Base-by-base conservation (phyloP, 2,329 filamentous ascomycete species). In the Colletotrichum magnum region DNA sequence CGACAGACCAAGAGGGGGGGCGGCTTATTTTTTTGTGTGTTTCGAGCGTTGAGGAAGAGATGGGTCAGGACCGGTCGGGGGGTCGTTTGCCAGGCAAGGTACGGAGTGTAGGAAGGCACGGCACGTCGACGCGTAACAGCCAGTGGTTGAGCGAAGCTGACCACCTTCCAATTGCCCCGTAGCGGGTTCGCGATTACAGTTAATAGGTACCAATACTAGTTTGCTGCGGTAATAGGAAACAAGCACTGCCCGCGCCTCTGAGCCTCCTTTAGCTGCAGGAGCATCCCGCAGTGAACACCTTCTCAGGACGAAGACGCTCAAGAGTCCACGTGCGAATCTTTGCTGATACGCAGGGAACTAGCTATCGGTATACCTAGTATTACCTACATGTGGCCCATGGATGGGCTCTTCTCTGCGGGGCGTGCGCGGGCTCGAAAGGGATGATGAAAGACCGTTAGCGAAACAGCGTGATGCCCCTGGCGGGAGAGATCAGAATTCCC, bases 1-100 rank as follows among this genome's bases (percentile, higher is more conserved):
- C 32, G 51, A 32, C 54, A 54, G 13, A 6, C 13, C 54, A 58
- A 62, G 58, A 58, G 59, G 58, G 43, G 67, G 57, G 54, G 43
- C n/a, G 43, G 58, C 45, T 68, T 45, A 16, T 61, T 64, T 70
- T 71, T 59, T 60, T 59, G 47, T 59, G 47, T 56, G 58, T 58
- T 70, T 63, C 58, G 53, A 48, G 24, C 28, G 53, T 66, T 51
- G 62, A 41, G 36, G 56, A 67, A 50, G 54, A 32, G 56, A 66
- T 60, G 36, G 67, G 51, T 61, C 62, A 26, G 43, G 28, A 58
- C 47, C 6, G 32, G 32, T 36, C 32, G 45, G 43, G 45, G 67
- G 57, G 21, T 24, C 57, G 45, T 69, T 47, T 57, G 62, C 18
- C 61, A 41, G 66, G 58, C 50, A 43, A 47, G 39, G 50, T 62